Evolutionary conservation across 257 asterid species (phyloP), one percentile per base, ranked within the genome.

Genomic region (Solanum bukasovii): DNA sequence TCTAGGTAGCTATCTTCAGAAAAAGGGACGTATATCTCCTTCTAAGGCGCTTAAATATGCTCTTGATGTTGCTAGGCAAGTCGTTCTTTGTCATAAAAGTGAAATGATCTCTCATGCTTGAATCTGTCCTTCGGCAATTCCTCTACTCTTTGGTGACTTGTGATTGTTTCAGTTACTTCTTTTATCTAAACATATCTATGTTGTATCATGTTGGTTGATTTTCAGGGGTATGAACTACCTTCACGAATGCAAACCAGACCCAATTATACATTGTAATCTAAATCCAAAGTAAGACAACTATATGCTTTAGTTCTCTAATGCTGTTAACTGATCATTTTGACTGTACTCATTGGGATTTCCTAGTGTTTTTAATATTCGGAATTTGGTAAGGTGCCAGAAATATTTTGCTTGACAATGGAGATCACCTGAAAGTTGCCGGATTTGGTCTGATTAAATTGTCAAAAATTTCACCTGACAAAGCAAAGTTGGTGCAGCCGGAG

Each of bases 331-430:
- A 84, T 37, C 84, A 38, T 68, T 34, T 65, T 65, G 71, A 88
- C 74, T 77, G 67, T 88, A 61, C 70, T 84, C 63, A 56, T 86
- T 78, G 77, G 49, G 78, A 79, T 74, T 83, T 84, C 88, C 44
- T 88, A 83, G 88, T 86, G 78, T 88, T 91, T 91, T 92, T 94
- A 96, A 94, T 91, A 92, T 91, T 90, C 91, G 89, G 92, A 94
- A 93, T 92, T 92, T 89, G 88, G 94, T 94, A 96, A 96, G 99
- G 99, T 95, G 98, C 98, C 99, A 96, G 99, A 94, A 95, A 97
- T 94, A 90, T 97, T 93, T 96, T 95, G 97, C 96, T 97, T 94
- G 99, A 96, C 88, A 92, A 94, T 91, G 99, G 99, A 90, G 98
- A 98, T 89, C 98, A 91, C 94, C 92, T 94, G 93, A 97, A 97